Evolutionary conservation across 108 stramenopile species (phyloP), one percentile per base, ranked within the genome.

Genomic region (Skeletonema grethae): DNA sequence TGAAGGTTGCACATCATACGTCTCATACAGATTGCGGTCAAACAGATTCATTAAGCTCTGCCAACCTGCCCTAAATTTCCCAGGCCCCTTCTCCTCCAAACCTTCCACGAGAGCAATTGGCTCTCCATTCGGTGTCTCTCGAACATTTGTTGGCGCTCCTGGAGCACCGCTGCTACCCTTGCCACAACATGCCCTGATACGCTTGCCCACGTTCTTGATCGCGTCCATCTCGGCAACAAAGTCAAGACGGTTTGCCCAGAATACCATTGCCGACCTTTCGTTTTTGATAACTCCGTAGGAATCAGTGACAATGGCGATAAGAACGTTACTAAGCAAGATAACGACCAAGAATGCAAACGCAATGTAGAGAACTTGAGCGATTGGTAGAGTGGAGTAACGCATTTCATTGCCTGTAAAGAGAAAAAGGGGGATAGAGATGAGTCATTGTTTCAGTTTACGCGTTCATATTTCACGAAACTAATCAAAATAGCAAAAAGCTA

Each of bases 241-340:
- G 50, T 86, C 85, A 9, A 86, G 67, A 10, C 85, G 80, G 43
- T 85, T 86, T 7, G 79, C 80, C 85, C 81, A 86, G 55, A 86
- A 86, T 4, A 86, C 85, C 75, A 86, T 82, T 1, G 82, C 79
- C 7, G 85, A 79, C 10, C 85, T 75, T 57, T 83, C 71, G 39
- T 86, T 79, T 65, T 84, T 83, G 70, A 86, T 83, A 9, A 86
- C 79, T 48, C 79, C 75, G 50, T 86, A 86, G 5, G 77, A 75
- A 60, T 86, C 85, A 9, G 85, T 86, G 7, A 86, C 82, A 67
- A 86, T 86, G 31, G 85, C 85, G 53, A 86, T 86, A 45, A 86
- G 72, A 12, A 86, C 85, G 63, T 81, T 86, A 24, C 79, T 76
- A 60, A 86, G 62, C 8, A 86, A 60, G 38, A 86, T 84, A 32